A percentile compares a stretch with the other conserved stretches of the same genome.
phyloP scores from a whole-genome alignment of 2,329 filamentous ascomycete species.

The Trichoderma sp. region DNA sequence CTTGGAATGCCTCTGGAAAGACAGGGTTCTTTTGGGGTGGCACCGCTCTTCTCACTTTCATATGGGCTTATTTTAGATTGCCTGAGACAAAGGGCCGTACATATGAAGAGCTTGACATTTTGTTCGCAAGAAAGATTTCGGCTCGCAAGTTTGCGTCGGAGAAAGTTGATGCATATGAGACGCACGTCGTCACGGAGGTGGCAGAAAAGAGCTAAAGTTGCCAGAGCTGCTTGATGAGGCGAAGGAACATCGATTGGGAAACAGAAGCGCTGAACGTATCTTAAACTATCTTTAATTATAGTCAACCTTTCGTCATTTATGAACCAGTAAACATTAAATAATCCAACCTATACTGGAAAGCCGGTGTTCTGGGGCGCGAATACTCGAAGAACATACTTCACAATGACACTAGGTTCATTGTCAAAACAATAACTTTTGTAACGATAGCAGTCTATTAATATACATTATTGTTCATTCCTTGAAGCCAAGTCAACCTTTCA shows the following conservation, averaged over 20 bases:
- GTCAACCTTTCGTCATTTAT: neutral
- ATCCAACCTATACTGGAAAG: neutral
- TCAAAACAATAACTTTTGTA: neutral
- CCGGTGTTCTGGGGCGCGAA: neutral
- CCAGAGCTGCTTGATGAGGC: neutral
- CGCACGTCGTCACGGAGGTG: neutral
- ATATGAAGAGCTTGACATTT: constrained; percentile 45
- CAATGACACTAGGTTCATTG: neutral
- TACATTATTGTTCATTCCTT: neutral
- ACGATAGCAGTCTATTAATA: neutral
- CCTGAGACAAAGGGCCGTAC: constrained; percentile 56
- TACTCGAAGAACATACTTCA: neutral
- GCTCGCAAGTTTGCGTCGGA: constrained; percentile 38
- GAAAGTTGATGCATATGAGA: constrained; percentile 17
- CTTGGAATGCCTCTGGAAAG: constrained; percentile 51
- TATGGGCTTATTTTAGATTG: constrained; percentile 54
- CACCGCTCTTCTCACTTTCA: constrained; percentile 49
- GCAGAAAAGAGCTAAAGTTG: constrained; percentile 1
- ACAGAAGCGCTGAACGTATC: neutral
- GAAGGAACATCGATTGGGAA: neutral
- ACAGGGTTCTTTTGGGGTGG: constrained; percentile 52
- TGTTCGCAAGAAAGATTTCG: constrained; percentile 37
- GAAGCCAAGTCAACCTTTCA: neutral
- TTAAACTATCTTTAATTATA: neutral
- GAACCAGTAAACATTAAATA: neutral